A percentile compares a stretch with the other conserved stretches of the same genome.
These are phyloP conservation scores for Saturnispora serradocipensis DNA, from an alignment of 805 yeast species.

Conservation along the genomic window DNA sequence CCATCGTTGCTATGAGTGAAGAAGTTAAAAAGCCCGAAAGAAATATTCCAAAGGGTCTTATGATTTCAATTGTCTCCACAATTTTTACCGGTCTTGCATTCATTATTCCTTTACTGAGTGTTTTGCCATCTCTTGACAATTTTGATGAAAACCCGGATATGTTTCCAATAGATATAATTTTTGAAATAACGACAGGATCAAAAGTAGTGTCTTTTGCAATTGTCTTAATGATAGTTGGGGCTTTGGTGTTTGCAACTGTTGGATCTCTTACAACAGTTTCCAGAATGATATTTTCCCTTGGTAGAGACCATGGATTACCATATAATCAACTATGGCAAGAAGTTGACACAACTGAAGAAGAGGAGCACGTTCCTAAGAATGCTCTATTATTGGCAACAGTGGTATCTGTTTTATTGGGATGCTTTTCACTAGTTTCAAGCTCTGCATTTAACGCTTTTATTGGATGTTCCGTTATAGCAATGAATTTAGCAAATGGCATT, in stretches of 20 bases:
- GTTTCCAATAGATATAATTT: conserved; percentile 71
- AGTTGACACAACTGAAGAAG: conserved; percentile 45
- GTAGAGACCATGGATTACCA: conserved; percentile 78
- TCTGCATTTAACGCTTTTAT: conserved; percentile 78
- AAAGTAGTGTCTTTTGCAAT: conserved; percentile 59
- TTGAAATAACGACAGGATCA: conserved; percentile 62
- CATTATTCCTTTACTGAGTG: conserved; percentile 60
- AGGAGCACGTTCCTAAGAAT: conserved; percentile 58
- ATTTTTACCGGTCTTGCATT: conserved; percentile 63
- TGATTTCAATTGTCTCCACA: conserved; percentile 55
- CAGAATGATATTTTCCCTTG: conserved; percentile 72
- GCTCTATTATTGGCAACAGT: conserved; percentile 58
- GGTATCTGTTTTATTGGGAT: conserved; percentile 50
- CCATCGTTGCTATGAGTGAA: conserved; percentile 73
- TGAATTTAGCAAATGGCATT: conserved; percentile 67
- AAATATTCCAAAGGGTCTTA: conserved; percentile 66
- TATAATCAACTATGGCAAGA: conserved; percentile 53
- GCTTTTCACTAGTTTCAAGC: conserved; percentile 57
- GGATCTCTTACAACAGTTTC: conserved; percentile 78
- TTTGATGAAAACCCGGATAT: conserved; percentile 56
- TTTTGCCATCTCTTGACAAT: conserved; percentile 57
- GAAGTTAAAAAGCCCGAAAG: conserved; percentile 71
- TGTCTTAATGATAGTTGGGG: conserved; percentile 57
- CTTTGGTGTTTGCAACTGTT: conserved; percentile 65
- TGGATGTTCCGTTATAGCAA: conserved; percentile 70